Evolutionary conservation across 192 early-diverging fungal genomes (phyloP), one percentile per base, ranked within the genome.

Genomic region (Coemansia sp.): DNA sequence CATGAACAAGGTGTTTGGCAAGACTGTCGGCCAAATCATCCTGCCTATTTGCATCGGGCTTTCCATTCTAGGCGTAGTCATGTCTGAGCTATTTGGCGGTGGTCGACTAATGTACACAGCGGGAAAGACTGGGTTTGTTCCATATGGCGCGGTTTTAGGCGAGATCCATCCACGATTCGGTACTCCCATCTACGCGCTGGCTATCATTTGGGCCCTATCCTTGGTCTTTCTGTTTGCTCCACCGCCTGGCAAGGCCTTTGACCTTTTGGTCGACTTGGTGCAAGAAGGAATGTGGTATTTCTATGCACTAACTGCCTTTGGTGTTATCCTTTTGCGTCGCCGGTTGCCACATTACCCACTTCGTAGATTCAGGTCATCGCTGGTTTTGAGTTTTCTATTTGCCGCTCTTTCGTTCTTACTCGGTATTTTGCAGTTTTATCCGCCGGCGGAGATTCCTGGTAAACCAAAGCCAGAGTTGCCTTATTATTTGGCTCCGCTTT

Each of bases 201-300:
- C 68, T 5, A 74, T 88, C 5, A 84, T 79, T 46, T 79, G 82
- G 77, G 71, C 73, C 0, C 76, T 85, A 8, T 86, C 78, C 3
- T 65, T 85, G n/a, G 55, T 89, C 5, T 78, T 83, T 31, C 54
- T 86, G 29, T 73, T 87, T 63, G 78, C 76, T 3, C 88, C 85
- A 13, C 88, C 87, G 11, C 80, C 86, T 0, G 84, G 82, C 27
- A 68, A 85, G 52, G 77, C 83, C n/a, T 90, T 89, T 68, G 84
- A 87, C 42, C 82, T 90, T 10, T 64, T 90, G 27, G 76, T 89
- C 33, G 81, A 89, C 22, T 34, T 89, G 15, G 73, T 80, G 63
- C 75, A 85, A 18, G 89, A 89, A 43, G 87, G 88, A 1, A 85
- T 87, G 67, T 87, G 85, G 80, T 79, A 86, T 49, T 87, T 90